Conservation (phyloP, 2,329 filamentous ascomycete genomes). For the Monosporascus sp. region DNA sequence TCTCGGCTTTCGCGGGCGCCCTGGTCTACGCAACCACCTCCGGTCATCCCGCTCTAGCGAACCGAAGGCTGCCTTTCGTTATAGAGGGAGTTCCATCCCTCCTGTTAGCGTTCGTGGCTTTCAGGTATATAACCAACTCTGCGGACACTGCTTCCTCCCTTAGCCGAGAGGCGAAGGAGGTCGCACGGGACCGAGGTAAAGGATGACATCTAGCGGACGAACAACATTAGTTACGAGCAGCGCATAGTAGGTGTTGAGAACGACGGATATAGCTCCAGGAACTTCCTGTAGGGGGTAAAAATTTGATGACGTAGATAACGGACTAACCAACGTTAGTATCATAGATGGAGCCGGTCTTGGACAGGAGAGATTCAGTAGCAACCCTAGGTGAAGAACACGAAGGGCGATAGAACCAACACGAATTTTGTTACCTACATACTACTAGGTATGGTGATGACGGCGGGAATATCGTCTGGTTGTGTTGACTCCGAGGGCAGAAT, state of each 20-base stretch:
- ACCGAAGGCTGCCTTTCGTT: slow-evolving; percentile 29
- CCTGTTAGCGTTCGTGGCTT: slow-evolving; percentile 24
- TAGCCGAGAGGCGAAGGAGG: slow-evolving; percentile 50
- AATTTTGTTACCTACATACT: no score
- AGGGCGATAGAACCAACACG: no score
- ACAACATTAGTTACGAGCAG: slow-evolving; percentile 8
- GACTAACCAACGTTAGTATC: no score
- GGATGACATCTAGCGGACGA: slow-evolving; percentile 20
- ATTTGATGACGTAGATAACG: no score
- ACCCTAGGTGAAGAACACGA: no score
- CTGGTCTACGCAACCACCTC: slow-evolving; percentile 65
- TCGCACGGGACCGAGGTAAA: slow-evolving; percentile 42
- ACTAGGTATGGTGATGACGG: no score
- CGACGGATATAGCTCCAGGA: slow-evolving; percentile 20
- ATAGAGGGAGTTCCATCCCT: slow-evolving; percentile 31
- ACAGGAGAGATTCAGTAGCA: no score
- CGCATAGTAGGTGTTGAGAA: slow-evolving; percentile 13
- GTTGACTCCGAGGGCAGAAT: no score
- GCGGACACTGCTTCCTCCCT: slow-evolving; percentile 49
- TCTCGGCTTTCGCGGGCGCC: slow-evolving; percentile 65
- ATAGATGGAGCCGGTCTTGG: no score
- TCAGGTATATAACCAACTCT: slow-evolving; percentile 35
- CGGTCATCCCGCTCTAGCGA: slow-evolving; percentile 49
- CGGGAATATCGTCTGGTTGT: no score
- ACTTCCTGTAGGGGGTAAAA: slow-evolving; percentile 13